Conservation (phyloP, 169 alveolate species). For the Perkinsus olseni region DNA sequence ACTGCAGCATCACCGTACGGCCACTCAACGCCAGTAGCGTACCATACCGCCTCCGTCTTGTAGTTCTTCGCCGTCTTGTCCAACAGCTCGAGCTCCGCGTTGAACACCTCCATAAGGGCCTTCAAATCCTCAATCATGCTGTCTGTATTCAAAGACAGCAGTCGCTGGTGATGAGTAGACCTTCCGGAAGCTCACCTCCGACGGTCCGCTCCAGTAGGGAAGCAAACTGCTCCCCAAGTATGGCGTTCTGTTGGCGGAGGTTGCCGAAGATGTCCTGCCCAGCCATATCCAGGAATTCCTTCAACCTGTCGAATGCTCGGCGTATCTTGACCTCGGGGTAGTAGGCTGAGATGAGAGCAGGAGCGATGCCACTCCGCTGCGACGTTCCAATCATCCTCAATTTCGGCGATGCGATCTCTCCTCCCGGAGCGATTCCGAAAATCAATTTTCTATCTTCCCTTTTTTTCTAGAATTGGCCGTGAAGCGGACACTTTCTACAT, state of each 20-base stretch:
- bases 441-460: too few relatives aligned
- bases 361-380: neutral
- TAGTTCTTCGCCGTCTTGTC: neutral
- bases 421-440: too few relatives aligned
- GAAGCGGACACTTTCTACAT: too few relatives aligned
- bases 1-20: neutral
- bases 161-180: neutral
- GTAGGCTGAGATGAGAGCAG: neutral
- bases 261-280: neutral
- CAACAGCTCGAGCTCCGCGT: neutral
- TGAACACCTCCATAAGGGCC: neutral
- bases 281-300: neutral
- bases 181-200: neutral
- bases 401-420: too few relatives aligned
- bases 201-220: neutral
- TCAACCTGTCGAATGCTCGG: neutral
- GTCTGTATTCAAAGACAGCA: neutral
- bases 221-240: neutral
- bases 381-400: neutral
- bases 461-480: too few relatives aligned
- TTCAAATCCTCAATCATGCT: neutral
- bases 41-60: neutral
- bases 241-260: neutral
- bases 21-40: neutral
- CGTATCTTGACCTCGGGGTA: neutral